A percentile compares a stretch with the other conserved stretches of the same genome.
These are phyloP conservation scores for Paraleonurus japonicus DNA, from an alignment of 257 asterid genomes.

Conservation along the genomic window DNA sequence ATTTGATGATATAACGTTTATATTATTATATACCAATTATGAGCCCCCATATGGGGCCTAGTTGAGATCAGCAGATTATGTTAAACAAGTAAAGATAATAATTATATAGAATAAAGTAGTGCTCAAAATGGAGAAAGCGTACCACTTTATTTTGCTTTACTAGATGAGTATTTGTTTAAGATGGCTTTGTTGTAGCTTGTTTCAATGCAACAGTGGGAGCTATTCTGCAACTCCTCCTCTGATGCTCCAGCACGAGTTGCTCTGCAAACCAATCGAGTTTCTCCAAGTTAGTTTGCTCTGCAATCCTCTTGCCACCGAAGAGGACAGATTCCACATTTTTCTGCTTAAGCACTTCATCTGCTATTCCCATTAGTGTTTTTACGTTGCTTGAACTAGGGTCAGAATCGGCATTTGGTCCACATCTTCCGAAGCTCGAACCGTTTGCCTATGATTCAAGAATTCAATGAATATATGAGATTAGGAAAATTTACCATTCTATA, in stretches of 20 bases:
- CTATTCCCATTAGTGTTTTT: slow-evolving; percentile 54
- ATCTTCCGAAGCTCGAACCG: slow-evolving; percentile 57
- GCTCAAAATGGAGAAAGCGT: slow-evolving; percentile 18
- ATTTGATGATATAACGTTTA: not conserved
- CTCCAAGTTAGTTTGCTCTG: slow-evolving; percentile 74
- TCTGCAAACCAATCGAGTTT: slow-evolving; percentile 91
- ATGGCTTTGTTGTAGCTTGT: slow-evolving; percentile 50
- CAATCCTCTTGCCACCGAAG: slow-evolving; percentile 74
- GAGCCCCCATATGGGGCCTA: slow-evolving; percentile 21
- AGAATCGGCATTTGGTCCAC: slow-evolving; percentile 60
- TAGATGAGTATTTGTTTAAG: slow-evolving; percentile 21
- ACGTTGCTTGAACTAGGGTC: slow-evolving; percentile 78
- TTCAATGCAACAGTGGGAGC: slow-evolving; percentile 99
- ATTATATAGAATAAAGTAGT: slow-evolving; percentile 11
- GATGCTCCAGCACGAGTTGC: slow-evolving; percentile 92
- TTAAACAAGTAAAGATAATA: slow-evolving; percentile 2
- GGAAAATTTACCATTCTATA: slow-evolving; percentile 3
- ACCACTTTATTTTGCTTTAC: slow-evolving; percentile 27
- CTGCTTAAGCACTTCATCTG: slow-evolving; percentile 90
- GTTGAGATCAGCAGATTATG: slow-evolving; percentile 17
- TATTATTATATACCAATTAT: slow-evolving; percentile 4
- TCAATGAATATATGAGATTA: not conserved
- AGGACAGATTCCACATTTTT: slow-evolving; percentile 84
- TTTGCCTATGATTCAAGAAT: slow-evolving; percentile 51
- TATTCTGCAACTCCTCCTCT: slow-evolving; percentile 89